A percentile compares a stretch with the other conserved stretches of the same genome.
Conservation (phyloP, 2,329 filamentous ascomycete species). For the Pseudogymnoascus sp. region DNA sequence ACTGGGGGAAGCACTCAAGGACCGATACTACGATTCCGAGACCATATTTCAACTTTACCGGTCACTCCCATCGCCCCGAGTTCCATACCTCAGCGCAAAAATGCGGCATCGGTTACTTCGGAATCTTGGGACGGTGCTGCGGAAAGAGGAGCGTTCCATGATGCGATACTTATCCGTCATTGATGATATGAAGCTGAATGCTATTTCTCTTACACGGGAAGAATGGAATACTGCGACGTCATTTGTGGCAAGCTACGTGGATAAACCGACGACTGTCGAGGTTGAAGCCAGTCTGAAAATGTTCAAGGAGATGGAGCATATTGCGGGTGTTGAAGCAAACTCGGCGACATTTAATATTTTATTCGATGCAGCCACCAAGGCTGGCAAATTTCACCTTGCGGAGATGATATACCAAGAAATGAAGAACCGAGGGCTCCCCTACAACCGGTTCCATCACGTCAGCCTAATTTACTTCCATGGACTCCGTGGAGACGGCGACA, state of each 20-base stretch:
- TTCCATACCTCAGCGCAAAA: slow-evolving; percentile 24
- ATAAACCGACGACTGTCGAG: slow-evolving; percentile 48
- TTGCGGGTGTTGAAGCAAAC: slow-evolving; percentile 55
- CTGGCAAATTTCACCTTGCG: slow-evolving; percentile 73
- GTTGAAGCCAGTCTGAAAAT: slow-evolving; percentile 62
- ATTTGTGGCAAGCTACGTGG: slow-evolving; percentile 66
- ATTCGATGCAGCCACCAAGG: slow-evolving; percentile 80
- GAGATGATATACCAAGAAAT: slow-evolving; percentile 83
- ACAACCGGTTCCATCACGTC: slow-evolving; percentile 74
- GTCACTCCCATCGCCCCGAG: slow-evolving; percentile 26
- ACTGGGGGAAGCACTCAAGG: slow-evolving; percentile 18
- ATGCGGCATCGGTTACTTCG: slow-evolving; percentile 25
- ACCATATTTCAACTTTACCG: slow-evolving; percentile 28
- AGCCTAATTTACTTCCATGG: slow-evolving; percentile 80
- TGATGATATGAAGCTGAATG: slow-evolving; percentile 70
- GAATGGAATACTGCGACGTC: slow-evolving; percentile 84
- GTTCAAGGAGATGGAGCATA: slow-evolving; percentile 85
- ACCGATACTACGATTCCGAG: slow-evolving; percentile 19
- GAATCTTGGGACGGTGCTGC: slow-evolving; percentile 24
- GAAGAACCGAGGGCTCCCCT: slow-evolving; percentile 54
- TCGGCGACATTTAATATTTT: slow-evolving; percentile 88
- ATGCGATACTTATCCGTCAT: slow-evolving; percentile 75
- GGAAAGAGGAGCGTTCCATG: slow-evolving; percentile 47
- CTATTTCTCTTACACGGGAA: slow-evolving; percentile 54
- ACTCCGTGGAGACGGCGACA: slow-evolving; percentile 61